Conservation (phyloP, 306 rosid species). For the Coriaria nepalensis region DNA sequence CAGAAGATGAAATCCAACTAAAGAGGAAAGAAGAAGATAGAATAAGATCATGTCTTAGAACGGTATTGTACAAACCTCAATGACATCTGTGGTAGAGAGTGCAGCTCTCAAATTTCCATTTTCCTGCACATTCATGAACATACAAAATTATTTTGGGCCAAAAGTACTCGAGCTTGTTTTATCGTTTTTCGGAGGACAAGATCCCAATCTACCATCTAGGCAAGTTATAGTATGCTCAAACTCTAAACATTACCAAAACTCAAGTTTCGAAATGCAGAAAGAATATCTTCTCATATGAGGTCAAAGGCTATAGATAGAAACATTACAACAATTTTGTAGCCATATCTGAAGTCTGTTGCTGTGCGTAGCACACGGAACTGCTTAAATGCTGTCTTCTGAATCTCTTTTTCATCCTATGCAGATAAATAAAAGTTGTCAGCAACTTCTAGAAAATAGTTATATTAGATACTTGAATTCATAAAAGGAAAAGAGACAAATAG, state of each 20-base stretch:
- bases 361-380: slow-evolving; percentile 50
- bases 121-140: slow-evolving; percentile 46
- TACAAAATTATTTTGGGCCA: too few relatives aligned
- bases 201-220: too few relatives aligned
- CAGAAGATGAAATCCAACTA: too few relatives aligned
- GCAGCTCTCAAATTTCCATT: slow-evolving; percentile 66
- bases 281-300: not conserved
- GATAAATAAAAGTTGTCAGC: slow-evolving; percentile 14
- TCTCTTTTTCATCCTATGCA: slow-evolving; percentile 84
- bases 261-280: too few relatives aligned
- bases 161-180: too few relatives aligned
- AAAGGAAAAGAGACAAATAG: too few relatives aligned
- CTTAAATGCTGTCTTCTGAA: slow-evolving; percentile 81
- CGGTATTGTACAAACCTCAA: slow-evolving; percentile 39
- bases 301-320: slow-evolving; percentile 8
- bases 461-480: too few relatives aligned
- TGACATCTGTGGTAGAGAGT: slow-evolving; percentile 54
- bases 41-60: too few relatives aligned
- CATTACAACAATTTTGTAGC: slow-evolving; percentile 89
- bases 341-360: slow-evolving; percentile 85
- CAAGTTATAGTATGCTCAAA: too few relatives aligned
- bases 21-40: too few relatives aligned
- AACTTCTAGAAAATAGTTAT: not conserved
- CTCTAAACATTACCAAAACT: too few relatives aligned
- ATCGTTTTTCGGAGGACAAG: too few relatives aligned